Evolutionary conservation across 2,329 filamentous ascomycete species (phyloP).

Genomic region (Pestalotiopsis sp.): DNA sequence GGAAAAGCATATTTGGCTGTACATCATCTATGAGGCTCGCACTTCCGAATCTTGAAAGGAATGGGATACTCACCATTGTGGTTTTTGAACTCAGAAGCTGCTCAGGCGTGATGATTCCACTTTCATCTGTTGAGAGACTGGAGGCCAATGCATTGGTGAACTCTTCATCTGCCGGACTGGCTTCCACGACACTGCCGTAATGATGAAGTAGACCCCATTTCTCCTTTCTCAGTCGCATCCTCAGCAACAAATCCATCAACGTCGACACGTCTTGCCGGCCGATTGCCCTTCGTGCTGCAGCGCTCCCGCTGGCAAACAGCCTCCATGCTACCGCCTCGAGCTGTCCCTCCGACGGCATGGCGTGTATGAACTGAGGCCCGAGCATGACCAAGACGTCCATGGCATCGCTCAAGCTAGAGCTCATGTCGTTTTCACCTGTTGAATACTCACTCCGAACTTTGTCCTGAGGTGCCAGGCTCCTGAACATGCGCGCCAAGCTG

Average conservation of each 20-base stretch:
- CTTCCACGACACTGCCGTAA: background rate
- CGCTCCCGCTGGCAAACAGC: background rate
- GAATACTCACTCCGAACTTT: background rate
- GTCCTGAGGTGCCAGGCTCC: background rate
- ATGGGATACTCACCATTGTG: background rate
- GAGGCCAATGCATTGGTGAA: background rate
- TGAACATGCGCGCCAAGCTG: constrained; percentile 1
- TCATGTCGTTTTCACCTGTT: background rate
- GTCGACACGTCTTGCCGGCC: background rate
- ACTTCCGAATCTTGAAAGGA: background rate
- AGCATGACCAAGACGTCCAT: constrained; percentile 4
- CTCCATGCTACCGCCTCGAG: background rate
- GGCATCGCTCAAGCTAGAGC: background rate
- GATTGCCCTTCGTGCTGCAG: background rate
- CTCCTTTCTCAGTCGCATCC: background rate
- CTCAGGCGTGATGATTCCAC: background rate
- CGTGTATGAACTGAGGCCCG: background rate
- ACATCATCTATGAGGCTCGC: background rate
- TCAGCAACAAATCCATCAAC: background rate
- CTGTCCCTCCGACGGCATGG: background rate
- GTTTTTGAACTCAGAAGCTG: background rate
- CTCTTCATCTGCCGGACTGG: background rate
- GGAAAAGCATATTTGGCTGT: background rate
- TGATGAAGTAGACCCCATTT: background rate
- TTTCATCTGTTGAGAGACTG: background rate